Conservation (phyloP, 495 filamentous ascomycete species). For the Podospora bellae-mahoneyi region DNA sequence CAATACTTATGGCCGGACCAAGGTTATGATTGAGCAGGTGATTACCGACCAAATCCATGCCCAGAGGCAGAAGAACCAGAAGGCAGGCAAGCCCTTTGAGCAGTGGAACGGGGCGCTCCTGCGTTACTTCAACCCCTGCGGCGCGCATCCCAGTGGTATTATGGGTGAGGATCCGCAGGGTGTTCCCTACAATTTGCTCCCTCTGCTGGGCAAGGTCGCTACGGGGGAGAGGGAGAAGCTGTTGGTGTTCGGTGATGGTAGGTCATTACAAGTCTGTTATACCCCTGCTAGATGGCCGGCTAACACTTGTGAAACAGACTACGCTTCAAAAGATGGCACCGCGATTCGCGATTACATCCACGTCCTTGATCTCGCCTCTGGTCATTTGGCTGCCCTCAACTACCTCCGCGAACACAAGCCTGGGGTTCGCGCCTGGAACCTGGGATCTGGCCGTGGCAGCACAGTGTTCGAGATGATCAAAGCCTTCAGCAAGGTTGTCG, state of each 20-base stretch:
- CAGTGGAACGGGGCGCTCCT: constrained; percentile 92
- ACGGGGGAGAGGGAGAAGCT: constrained; percentile 93
- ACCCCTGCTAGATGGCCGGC: background rate
- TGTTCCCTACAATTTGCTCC: constrained; percentile 92
- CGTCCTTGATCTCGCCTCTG: constrained; percentile 83
- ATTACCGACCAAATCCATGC: constrained; percentile 90
- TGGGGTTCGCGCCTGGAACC: constrained; percentile 92
- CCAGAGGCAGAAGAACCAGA: constrained; percentile 77
- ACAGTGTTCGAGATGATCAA: constrained; percentile 98
- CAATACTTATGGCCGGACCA: constrained; percentile 96
- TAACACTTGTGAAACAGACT: constrained; percentile 58
- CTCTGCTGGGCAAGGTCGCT: constrained; percentile 90
- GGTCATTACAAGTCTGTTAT: constrained; percentile 24
- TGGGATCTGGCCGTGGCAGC: constrained; percentile 91
- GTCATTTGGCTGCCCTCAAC: constrained; percentile 87
- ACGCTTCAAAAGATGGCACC: constrained; percentile 77
- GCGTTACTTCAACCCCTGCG: constrained; percentile 96
- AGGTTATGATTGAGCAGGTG: constrained; percentile 82
- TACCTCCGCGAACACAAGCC: constrained; percentile 87
- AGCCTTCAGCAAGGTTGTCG: constrained; percentile 83
- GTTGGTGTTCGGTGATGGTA: constrained; percentile 90
- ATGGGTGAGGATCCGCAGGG: constrained; percentile 99
- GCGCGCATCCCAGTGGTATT: constrained; percentile 89
- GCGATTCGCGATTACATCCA: constrained; percentile 75
- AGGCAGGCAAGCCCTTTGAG: constrained; percentile 69